Evolutionary conservation across 768 basidiomycete genomes (phyloP).

Genomic region (Daedalea quercina): DNA sequence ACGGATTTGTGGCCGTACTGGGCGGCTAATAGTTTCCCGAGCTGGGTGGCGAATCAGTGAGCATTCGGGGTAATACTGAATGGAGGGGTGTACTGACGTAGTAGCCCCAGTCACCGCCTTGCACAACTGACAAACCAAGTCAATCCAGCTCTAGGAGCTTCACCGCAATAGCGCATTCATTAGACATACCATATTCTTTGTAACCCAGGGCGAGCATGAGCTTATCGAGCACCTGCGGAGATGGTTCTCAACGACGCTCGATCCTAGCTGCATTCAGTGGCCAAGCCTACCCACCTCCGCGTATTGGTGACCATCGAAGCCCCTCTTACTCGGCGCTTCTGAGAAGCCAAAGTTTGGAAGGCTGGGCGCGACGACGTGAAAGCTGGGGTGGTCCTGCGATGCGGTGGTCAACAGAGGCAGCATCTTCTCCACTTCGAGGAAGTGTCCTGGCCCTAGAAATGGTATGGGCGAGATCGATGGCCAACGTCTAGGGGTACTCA

Average conservation of each 20-base stretch:
- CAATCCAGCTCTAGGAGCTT: too few relatives aligned
- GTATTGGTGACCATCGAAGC: constrained; percentile 43
- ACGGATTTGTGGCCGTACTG: constrained; percentile 33
- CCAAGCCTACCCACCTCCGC: constrained; percentile 47
- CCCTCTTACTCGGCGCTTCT: constrained; percentile 43
- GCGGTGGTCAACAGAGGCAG: constrained; percentile 41
- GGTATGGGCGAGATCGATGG: background rate
- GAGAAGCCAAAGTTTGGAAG: constrained; percentile 60
- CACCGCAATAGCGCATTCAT: background rate
- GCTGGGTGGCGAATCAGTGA: constrained; percentile 27
- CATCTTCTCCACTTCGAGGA: constrained; percentile 49
- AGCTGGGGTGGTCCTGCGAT: constrained; percentile 39
- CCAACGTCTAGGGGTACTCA: constrained; percentile 15
- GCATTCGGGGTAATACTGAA: background rate
- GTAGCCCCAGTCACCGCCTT: constrained; percentile 44
- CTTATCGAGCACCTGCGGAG: constrained; percentile 8
- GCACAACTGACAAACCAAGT: constrained; percentile 31
- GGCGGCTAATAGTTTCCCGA: too few relatives aligned
- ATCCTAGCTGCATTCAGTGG: too few relatives aligned
- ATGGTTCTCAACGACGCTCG: background rate
- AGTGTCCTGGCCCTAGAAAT: constrained; percentile 52
- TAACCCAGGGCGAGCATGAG: constrained; percentile 23
- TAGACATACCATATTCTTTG: constrained; percentile 14
- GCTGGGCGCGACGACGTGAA: constrained; percentile 54
- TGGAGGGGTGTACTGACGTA: constrained; percentile 2